Conservation (phyloP, 768 basidiomycete species). For the Boletus subparvulus region DNA sequence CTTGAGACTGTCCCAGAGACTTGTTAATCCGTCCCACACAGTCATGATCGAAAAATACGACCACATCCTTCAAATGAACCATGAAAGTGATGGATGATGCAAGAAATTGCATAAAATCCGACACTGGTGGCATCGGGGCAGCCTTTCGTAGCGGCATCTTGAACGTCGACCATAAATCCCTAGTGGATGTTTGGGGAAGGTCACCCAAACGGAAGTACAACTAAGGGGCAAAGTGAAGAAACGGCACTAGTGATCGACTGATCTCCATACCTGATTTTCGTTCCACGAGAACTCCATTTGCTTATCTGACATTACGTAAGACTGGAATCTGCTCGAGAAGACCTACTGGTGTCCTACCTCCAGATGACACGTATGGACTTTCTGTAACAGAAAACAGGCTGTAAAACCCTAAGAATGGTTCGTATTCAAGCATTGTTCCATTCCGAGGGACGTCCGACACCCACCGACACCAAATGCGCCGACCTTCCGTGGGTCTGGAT, state of each 20-base stretch:
- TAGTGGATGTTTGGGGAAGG: neutral
- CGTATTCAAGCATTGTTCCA: neutral
- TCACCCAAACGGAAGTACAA: neutral
- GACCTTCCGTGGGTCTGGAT: neutral
- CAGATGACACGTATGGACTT: conserved; percentile 73
- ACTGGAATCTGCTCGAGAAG: neutral
- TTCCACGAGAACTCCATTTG: neutral
- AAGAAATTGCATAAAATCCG: conserved; percentile 88
- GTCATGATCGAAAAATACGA: conserved; percentile 75
- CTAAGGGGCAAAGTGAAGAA: neutral
- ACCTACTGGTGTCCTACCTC: conserved; percentile 41
- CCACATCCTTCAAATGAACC: conserved; percentile 67
- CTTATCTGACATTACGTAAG: neutral
- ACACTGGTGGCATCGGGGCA: conserved; percentile 67
- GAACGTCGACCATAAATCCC: conserved; percentile 74
- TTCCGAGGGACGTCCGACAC: neutral
- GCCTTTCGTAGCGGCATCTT: conserved; percentile 81
- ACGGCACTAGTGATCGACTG: no score
- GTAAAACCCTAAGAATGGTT: conserved; percentile 57
- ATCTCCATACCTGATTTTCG: neutral
- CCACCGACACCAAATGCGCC: conserved; percentile 3
- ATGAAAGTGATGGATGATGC: conserved; percentile 92
- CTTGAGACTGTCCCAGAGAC: conserved; percentile 46
- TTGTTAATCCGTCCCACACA: conserved; percentile 64
- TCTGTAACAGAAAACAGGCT: conserved; percentile 79